A percentile compares a stretch with the other conserved stretches of the same genome.
These are phyloP conservation scores for Leishmania arabica DNA, from an alignment of 208 protist species.

Conservation along the genomic window DNA sequence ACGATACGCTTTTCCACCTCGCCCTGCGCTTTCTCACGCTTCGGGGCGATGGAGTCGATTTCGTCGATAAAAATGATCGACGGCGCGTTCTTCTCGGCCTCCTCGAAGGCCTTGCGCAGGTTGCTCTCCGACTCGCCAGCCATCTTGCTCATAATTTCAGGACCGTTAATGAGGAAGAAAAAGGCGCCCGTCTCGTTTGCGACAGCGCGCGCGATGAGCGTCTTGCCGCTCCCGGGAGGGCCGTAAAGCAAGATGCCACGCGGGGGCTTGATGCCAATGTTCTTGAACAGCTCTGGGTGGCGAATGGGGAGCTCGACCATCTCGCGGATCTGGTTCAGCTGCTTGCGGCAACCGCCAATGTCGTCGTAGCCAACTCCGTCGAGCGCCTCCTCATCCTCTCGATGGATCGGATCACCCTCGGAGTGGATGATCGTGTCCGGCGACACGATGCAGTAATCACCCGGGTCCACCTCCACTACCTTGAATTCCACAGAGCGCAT, in stretches of 20 bases:
- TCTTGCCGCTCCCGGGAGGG: slow-evolving; percentile 99
- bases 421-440: slow-evolving; percentile 99
- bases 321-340: slow-evolving; percentile 99
- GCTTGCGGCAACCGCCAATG: slow-evolving; percentile 99
- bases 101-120: slow-evolving; percentile 99
- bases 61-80: slow-evolving; percentile 99
- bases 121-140: slow-evolving; percentile 99
- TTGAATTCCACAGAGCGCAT: slow-evolving; percentile 99
- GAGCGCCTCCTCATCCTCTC: slow-evolving; percentile 99
- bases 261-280: slow-evolving; percentile 98
- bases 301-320: slow-evolving; percentile 99
- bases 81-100: slow-evolving; percentile 99
- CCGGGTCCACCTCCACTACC: slow-evolving; percentile 99
- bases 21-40: slow-evolving; percentile 99
- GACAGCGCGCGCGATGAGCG: slow-evolving; percentile 99
- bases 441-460: slow-evolving; percentile 98
- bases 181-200: slow-evolving; percentile 99
- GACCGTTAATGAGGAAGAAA: slow-evolving; percentile 99
- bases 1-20: slow-evolving; percentile 99
- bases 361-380: slow-evolving; percentile 98
- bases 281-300: slow-evolving; percentile 99
- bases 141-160: slow-evolving; percentile 99
- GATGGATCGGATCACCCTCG: slow-evolving; percentile 99
- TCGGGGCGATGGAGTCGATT: slow-evolving; percentile 99
- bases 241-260: slow-evolving; percentile 99